A percentile compares a stretch with the other conserved stretches of the same genome.
phyloP scores from a whole-genome alignment of 768 basidiomycete species.

The Ramaria sp. region DNA sequence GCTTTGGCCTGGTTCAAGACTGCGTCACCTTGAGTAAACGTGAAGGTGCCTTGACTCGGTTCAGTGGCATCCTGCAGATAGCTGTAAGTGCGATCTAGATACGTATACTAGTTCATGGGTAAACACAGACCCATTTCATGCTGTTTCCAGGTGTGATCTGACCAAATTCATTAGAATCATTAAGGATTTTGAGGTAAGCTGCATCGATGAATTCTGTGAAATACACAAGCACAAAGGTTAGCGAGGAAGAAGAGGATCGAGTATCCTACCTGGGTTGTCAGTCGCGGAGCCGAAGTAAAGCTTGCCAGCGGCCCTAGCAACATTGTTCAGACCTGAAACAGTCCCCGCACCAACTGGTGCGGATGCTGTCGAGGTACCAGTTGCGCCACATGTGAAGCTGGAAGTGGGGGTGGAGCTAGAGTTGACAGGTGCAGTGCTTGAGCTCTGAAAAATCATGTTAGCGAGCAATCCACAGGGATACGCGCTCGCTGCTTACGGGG shows the following conservation, averaged over 20 bases:
- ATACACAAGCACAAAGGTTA: not conserved
- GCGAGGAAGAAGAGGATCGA: not conserved
- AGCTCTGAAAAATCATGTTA: conserved; percentile 20
- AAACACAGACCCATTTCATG: conserved; percentile 32
- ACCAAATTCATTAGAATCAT: conserved; percentile 27
- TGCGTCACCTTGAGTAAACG: conserved; percentile 33
- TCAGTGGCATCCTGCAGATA: conserved; percentile 41
- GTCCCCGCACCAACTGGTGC: not conserved
- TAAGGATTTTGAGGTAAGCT: conserved; percentile 27
- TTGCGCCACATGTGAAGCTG: conserved; percentile 15
- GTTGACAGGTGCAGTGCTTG: not conserved
- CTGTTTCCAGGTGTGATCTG: conserved; percentile 36
- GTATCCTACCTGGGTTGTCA: conserved; percentile 20
- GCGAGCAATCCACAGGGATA: conserved; percentile 20
- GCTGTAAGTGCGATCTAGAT: not conserved
- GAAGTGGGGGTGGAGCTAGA: conserved; percentile 13
- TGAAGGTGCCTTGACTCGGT: conserved; percentile 35
- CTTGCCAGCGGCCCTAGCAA: conserved; percentile 31
- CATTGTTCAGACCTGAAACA: conserved; percentile 23
- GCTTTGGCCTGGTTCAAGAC: conserved; percentile 22
- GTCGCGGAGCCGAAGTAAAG: conserved; percentile 40
- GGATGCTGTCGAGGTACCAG: conserved; percentile 1
- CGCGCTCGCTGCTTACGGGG: conserved; percentile 12
- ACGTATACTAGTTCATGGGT: not conserved
- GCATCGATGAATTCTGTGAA: conserved; percentile 27